phyloP scores from a whole-genome alignment of 768 basidiomycete species.

The Termitomyces sp. region DNA sequence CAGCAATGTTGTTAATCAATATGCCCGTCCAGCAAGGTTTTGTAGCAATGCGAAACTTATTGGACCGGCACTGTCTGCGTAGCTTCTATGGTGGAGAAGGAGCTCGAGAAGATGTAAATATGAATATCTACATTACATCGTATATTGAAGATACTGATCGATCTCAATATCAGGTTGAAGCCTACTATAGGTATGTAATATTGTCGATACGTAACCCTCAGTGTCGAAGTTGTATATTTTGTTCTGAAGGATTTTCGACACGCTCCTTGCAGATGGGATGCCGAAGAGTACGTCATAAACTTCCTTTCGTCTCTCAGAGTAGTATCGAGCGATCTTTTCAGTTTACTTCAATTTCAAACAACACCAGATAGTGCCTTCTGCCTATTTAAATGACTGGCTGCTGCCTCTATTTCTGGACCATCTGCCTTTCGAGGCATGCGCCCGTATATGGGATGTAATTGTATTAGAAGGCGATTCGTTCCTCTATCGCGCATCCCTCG shows the following conservation, averaged over 20 bases:
- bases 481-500: conserved; percentile 80
- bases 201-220: background rate
- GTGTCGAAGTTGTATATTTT: background rate
- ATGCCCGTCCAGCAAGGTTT: conserved; percentile 75
- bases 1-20: conserved; percentile 83
- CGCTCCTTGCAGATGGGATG: conserved; percentile 87
- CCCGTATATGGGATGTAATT: conserved; percentile 84
- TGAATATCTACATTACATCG: background rate
- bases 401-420: conserved; percentile 78
- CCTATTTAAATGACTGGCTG: conserved; percentile 84
- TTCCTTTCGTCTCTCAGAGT: background rate
- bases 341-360: conserved; percentile 96
- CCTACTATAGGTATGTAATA: conserved; percentile 71
- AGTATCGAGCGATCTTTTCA: conserved; percentile 19
- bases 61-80: conserved; percentile 80
- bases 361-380: conserved; percentile 80
- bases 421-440: conserved; percentile 87
- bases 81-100: conserved; percentile 75
- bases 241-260: conserved; percentile 77
- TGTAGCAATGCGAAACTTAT: conserved; percentile 76
- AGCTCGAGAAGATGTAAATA: conserved; percentile 76
- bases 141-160: conserved; percentile 8
- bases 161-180: conserved; percentile 61
- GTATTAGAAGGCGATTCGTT: conserved; percentile 89
- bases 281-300: conserved; percentile 67